phyloP scores from a whole-genome alignment of 192 early-diverging fungal genomes.

The Glomus cerebriforme region DNA sequence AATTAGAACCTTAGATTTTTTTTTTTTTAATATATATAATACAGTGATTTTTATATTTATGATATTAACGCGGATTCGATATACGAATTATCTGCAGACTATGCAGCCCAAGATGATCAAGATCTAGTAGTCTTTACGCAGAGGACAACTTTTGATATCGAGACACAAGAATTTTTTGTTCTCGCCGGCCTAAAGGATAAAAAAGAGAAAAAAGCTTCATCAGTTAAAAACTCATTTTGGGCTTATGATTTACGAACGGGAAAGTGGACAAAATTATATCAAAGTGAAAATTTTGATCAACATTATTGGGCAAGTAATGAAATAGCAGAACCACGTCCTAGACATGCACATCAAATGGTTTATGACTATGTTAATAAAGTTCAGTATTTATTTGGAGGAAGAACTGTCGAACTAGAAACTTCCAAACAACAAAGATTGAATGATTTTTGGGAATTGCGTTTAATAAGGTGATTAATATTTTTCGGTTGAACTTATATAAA shows the following conservation, averaged over 20 bases:
- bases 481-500: background rate
- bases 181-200: constrained; percentile 72
- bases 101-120: constrained; percentile 71
- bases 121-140: constrained; percentile 79
- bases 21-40: too few species aligned
- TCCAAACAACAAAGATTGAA: constrained; percentile 64
- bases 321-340: constrained; percentile 69
- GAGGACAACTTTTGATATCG: constrained; percentile 77
- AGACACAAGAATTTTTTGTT: constrained; percentile 84
- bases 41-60: constrained; percentile 84
- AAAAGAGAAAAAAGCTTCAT: constrained; percentile 52
- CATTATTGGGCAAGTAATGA: constrained; percentile 30
- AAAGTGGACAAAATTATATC: constrained; percentile 70
- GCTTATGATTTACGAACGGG: constrained; percentile 58
- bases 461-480: constrained; percentile 57
- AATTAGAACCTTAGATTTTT: too few species aligned
- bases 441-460: constrained; percentile 81
- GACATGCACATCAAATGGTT: constrained; percentile 91
- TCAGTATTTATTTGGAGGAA: constrained; percentile 95
- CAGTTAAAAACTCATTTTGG: constrained; percentile 79
- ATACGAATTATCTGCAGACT: constrained; percentile 77
- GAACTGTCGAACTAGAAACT: constrained; percentile 71
- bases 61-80: constrained; percentile 79
- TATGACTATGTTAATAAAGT: constrained; percentile 70
- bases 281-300: constrained; percentile 52